Conservation (phyloP, 2,329 filamentous ascomycete species). For the Erysiphe pulchra region DNA sequence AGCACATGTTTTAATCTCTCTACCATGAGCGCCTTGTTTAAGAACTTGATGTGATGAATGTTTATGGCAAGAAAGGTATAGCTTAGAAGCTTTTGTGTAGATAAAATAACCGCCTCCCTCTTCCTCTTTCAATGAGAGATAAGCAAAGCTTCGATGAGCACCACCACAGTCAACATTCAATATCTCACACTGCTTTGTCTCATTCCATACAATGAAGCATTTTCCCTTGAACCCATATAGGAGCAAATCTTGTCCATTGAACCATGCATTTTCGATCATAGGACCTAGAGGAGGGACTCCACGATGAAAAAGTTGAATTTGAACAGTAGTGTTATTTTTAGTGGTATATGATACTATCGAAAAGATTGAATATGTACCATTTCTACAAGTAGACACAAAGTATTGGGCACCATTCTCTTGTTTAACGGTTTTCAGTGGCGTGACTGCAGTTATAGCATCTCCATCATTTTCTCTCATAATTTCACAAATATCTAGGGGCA, state of each 20-base stretch:
- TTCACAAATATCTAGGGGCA: conserved; percentile 5
- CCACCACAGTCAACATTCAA: conserved; percentile 61
- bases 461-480: conserved; percentile 8
- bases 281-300: conserved; percentile 45
- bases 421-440: conserved; percentile 16
- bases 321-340: conserved; percentile 1
- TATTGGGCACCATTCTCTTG: conserved; percentile 11
- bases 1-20: conserved; percentile 51
- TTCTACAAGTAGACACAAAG: conserved; percentile 48
- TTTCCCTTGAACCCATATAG: conserved; percentile 63
- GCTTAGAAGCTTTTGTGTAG: conserved; percentile 42
- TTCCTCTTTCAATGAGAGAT: conserved; percentile 5
- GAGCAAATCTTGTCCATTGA: conserved; percentile 31
- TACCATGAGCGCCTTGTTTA: conserved; percentile 51
- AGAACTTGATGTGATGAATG: conserved; percentile 22
- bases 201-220: conserved; percentile 61
- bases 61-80: conserved; percentile 20
- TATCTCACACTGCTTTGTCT: conserved; percentile 41
- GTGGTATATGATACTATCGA: background rate
- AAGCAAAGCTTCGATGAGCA: conserved; percentile 53
- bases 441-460: conserved; percentile 44
- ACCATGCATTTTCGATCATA: conserved; percentile 48
- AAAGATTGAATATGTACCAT: conserved; percentile 49
- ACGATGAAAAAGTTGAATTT: conserved; percentile 29
- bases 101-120: conserved; percentile 30